Percentiles rank a stretch among this genome's conserved stretches.
These are phyloP conservation scores for Jacaranda mimosifolia DNA, from an alignment of 257 asterid genomes.

Conservation along the genomic window DNA sequence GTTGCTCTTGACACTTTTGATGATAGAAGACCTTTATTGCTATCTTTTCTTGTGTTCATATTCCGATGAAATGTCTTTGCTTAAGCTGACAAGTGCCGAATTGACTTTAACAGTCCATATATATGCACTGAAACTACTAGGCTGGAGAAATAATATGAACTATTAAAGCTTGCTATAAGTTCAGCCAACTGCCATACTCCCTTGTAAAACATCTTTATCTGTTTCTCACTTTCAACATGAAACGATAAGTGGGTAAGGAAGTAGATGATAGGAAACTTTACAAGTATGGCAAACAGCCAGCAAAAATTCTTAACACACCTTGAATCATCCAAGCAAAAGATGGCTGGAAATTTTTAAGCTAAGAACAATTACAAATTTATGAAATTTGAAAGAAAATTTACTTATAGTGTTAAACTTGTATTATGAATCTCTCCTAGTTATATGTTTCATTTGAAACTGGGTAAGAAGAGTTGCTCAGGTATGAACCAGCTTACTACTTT, in stretches of 20 bases:
- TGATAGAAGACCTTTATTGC: constrained; percentile 4
- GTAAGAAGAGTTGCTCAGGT: constrained; percentile 21
- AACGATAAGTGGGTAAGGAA: neutral
- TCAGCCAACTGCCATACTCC: constrained; percentile 6
- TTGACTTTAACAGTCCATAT: constrained; percentile 13
- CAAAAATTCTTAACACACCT: neutral
- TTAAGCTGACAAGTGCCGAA: constrained; percentile 8
- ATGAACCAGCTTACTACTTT: constrained; percentile 9
- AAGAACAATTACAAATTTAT: neutral
- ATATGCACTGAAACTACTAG: constrained; percentile 19
- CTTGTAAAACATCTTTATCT: neutral
- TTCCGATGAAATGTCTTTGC: constrained; percentile 4
- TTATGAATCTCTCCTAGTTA: constrained; percentile 1
- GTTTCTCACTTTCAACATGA: neutral
- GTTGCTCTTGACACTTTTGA: constrained; percentile 24
- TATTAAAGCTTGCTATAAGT: neutral
- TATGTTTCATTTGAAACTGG: neutral
- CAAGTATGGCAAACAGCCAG: constrained; percentile 10
- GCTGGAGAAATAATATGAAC: constrained; percentile 15
- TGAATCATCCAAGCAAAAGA: neutral
- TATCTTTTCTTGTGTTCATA: constrained; percentile 11
- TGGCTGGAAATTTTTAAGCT: neutral
- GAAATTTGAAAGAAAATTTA: constrained; percentile 1
- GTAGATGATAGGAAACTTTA: neutral
- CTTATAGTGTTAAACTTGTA: neutral